Percentiles rank a stretch among this genome's conserved stretches.
Evolutionary conservation across 2,329 filamentous ascomycete genomes (phyloP).

Genomic region (Aspergillus unguis): DNA sequence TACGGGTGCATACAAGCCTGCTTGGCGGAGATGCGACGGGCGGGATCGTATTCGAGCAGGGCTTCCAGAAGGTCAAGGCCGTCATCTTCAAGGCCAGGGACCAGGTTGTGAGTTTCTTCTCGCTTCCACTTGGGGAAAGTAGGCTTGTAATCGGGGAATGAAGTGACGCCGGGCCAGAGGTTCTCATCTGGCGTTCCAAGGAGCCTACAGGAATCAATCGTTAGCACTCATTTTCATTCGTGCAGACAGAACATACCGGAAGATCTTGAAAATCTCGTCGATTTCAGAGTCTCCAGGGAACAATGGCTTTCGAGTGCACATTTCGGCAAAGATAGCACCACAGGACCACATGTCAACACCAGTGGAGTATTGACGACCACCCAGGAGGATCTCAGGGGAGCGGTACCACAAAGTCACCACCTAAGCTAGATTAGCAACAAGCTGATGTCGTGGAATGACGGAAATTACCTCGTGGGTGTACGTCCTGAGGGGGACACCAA

Average conservation of each 20-base stretch:
- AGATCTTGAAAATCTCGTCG: conserved; percentile 93
- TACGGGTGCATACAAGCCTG: conserved; percentile 81
- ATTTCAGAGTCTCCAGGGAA: conserved; percentile 93
- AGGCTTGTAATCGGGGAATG: conserved; percentile 88
- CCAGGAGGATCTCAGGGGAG: conserved; percentile 82
- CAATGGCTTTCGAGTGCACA: conserved; percentile 89
- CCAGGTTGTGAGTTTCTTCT: conserved; percentile 63
- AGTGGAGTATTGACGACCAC: conserved; percentile 87
- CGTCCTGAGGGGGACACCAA: conserved; percentile 84
- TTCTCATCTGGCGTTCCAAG: conserved; percentile 80
- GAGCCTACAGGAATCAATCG: conserved; percentile 48
- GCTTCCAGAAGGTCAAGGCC: conserved; percentile 53
- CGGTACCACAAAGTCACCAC: conserved; percentile 94
- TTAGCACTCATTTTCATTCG: conserved; percentile 5
- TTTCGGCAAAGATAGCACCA: conserved; percentile 92
- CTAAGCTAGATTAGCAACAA: conserved; percentile 34
- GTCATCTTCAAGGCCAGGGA: conserved; percentile 67
- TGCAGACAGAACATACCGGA: conserved; percentile 59
- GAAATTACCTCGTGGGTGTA: conserved; percentile 76
- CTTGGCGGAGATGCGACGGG: conserved; percentile 83
- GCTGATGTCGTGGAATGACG: neutral
- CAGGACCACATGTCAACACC: conserved; percentile 96
- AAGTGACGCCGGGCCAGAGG: conserved; percentile 87
- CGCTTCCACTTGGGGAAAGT: conserved; percentile 90
- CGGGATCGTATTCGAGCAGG: conserved; percentile 83